Evolutionary conservation across 2,329 filamentous ascomycete genomes (phyloP), one percentile per base, ranked within the genome.

Genomic region (Xylariaceae sp.): DNA sequence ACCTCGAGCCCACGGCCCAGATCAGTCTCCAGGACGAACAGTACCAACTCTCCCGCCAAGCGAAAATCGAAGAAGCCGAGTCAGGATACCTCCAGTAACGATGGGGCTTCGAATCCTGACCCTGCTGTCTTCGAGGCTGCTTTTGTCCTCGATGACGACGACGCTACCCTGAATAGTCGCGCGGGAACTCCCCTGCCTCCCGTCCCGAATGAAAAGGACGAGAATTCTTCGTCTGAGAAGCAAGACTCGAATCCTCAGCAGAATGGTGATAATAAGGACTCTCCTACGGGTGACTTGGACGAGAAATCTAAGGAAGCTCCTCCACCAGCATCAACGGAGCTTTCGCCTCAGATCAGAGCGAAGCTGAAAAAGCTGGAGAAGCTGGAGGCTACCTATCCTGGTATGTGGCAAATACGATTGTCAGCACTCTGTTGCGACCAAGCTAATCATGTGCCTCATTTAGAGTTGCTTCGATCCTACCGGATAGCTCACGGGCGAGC

Each of bases 401-500:
- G 87, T 90, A 72, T 33, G 64, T 48, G 43, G 24, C 16, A 33
- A 8, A 6, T n/a, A 13, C 13, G 13, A 32, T n/a, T 32, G 16
- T 4, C 13, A 8, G 15, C 6, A 13, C 30, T 11, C 22, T 26
- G n/a, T n/a, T 11, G 22, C 22, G 11, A 26, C 22, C 22, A 26
- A 11, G 22, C 22, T 26, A 26, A 26, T 26, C 22, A 26, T 26
- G 11, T 11, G 19, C 38, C 40, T 43, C 8, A 28, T 19, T 29
- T 30, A 89, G 91, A 97, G 57, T 74, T 98, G 1, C 73, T 97
- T 37, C 85, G 89, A 42, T 95, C 91, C 8, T 98, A 98, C 65
- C 81, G 89, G 47, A 83, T 90, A 50, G 93, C 93, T 15, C 91
- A 98, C 68, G 81, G 87, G 43, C 83, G 89, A 38, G 88, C 90